Percentiles rank a stretch among this genome's conserved stretches.
These are phyloP conservation scores for Pythium phragmitis DNA, from an alignment of 352 stramenopile species.

Conservation along the genomic window DNA sequence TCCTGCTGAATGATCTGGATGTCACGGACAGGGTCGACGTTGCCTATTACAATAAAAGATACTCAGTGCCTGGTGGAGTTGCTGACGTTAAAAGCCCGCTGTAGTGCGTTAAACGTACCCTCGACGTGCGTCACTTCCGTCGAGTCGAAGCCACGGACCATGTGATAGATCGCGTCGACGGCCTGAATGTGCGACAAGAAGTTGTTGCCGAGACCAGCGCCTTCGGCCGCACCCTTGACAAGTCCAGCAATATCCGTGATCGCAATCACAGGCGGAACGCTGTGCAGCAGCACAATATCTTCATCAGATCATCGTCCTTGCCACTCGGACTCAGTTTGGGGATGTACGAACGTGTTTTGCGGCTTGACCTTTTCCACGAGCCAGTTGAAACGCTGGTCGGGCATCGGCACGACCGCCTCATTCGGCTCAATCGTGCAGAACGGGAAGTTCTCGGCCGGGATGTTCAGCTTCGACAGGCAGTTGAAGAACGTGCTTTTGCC, in stretches of 20 bases:
- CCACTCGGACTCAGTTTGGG: conserved; percentile 92
- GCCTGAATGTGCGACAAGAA: conserved; percentile 99
- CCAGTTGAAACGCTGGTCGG: conserved; percentile 99
- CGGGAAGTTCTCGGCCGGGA: conserved; percentile 91
- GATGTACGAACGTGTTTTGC: conserved; percentile 14
- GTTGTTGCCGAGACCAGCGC: conserved; percentile 97
- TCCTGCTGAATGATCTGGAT: conserved; percentile 99
- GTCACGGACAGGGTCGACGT: conserved; percentile 98
- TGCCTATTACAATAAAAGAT: conserved; percentile 40
- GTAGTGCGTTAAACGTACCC: conserved; percentile 29
- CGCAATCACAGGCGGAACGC: conserved; percentile 96
- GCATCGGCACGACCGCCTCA: conserved; percentile 95
- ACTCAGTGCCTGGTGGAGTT: too few species aligned
- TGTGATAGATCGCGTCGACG: conserved; percentile 98
- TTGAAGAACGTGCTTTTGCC: conserved; percentile 99
- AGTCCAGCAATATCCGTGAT: conserved; percentile 99
- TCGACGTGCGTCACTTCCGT: conserved; percentile 99
- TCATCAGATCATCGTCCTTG: conserved; percentile 96
- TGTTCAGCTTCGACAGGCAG: conserved; percentile 94
- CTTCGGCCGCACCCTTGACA: conserved; percentile 96
- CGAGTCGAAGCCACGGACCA: conserved; percentile 97
- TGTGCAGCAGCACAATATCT: conserved; percentile 91
- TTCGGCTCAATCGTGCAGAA: conserved; percentile 99
- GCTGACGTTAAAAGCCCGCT: too few species aligned
- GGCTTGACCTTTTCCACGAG: conserved; percentile 85